Evolutionary conservation across 768 basidiomycete genomes (phyloP), one percentile per base, ranked within the genome.

Genomic region (Xerocomellus amylosporus): DNA sequence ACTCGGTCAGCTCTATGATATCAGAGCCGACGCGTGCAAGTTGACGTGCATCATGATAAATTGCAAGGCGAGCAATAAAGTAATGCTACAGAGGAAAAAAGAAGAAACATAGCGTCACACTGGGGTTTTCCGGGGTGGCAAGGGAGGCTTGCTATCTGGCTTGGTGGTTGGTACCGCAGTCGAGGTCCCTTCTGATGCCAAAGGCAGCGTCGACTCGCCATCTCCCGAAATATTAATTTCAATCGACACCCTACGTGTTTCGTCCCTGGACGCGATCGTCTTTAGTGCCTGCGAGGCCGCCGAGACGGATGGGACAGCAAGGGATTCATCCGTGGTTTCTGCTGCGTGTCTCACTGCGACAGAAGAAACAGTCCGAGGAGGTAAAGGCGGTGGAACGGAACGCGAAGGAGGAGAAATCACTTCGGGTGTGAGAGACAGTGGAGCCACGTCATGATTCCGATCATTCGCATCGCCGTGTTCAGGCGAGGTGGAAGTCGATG

Each of bases 261-360:
- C 74, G 56, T 81, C 80, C 56, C 71, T 76, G 10, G 73, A 74
- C 28, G 71, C 84, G 49, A 88, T 85, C 38, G 74, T 76, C 70
- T 85, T 81, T 26, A 87, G 73, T 12, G 77, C 76, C 39, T 79
- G 77, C 20, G 82, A 81, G 4, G 86, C 82, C 1, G 77, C 71
- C 19, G 70, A 73, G 49, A 62, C 33, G 12, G 59, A 34, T 26
- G 60, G 51, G 15, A 31, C 39, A 19, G 65, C 65, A 37, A 63
- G 33, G 9, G 61, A 45, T 14, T 66, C 63, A 14, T 68, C 56
- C 28, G 64, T 49, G 6, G 64, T 37, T 40, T 71, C 73, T 12
- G 65, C 58, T 17, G 64, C 63, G 1, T 73, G 63, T 20, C 68
- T 70, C 49, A 69, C 61, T 7, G 64, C 64, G 9, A 69, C 62